Percentiles rank a stretch among this genome's conserved stretches.
These are phyloP conservation scores for Dendrobium chrysotoxum DNA, from an alignment of 106 monocot species.

Conservation along the genomic window DNA sequence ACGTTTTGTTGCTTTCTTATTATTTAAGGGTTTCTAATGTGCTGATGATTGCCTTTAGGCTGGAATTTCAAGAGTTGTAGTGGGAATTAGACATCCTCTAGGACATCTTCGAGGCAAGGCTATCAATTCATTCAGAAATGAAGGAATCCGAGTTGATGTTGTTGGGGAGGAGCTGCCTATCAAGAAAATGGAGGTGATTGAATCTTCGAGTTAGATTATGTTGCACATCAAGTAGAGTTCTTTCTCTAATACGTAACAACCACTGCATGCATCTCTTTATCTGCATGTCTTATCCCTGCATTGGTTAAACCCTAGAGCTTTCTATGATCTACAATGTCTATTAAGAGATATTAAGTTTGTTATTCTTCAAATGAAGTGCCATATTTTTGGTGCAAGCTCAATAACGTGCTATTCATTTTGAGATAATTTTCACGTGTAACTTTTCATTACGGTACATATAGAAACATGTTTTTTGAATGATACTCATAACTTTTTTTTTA, in stretches of 20 bases:
- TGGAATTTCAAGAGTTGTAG: slow-evolving; percentile 89
- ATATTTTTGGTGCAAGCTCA: neutral
- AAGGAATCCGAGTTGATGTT: slow-evolving; percentile 82
- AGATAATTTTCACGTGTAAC: neutral
- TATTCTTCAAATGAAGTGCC: neutral
- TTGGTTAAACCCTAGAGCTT: neutral
- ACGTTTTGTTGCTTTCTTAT: neutral
- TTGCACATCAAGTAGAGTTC: neutral
- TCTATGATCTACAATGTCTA: neutral
- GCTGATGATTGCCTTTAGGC: slow-evolving; percentile 55
- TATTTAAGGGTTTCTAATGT: slow-evolving; percentile 6
- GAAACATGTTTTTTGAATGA: neutral
- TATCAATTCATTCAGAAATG: slow-evolving; percentile 50
- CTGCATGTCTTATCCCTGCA: neutral
- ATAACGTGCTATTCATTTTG: neutral
- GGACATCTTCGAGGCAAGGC: slow-evolving; percentile 81
- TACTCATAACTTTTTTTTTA: neutral
- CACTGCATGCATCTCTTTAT: neutral
- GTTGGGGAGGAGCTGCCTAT: slow-evolving; percentile 71
- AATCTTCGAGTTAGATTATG: neutral
- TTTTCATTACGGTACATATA: neutral
- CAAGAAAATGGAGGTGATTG: slow-evolving; percentile 61
- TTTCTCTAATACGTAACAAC: neutral
- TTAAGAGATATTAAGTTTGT: neutral
- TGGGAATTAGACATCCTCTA: slow-evolving; percentile 85